Evolutionary conservation across 1,139 yeast genomes (phyloP).

Genomic region (Arxiozyma heterogenica): DNA sequence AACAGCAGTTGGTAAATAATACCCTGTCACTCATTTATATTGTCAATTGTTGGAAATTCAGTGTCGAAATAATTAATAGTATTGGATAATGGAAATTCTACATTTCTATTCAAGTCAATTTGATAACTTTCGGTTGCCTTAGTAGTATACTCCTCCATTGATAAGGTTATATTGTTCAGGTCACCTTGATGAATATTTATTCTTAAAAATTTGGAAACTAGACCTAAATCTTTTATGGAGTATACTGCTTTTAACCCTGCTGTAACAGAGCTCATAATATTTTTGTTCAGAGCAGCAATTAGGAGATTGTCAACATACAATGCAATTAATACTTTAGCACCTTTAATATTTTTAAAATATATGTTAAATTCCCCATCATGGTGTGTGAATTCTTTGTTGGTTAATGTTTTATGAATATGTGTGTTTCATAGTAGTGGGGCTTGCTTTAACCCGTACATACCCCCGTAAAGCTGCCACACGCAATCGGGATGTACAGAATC

Average conservation of each 20-base stretch:
- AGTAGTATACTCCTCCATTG: not conserved
- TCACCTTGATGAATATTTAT: not conserved
- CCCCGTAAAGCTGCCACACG: not conserved
- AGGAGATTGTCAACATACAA: slow-evolving; percentile 7
- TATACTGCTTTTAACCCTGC: not conserved
- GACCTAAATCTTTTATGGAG: not conserved
- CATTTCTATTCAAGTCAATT: not conserved
- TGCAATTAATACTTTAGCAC: slow-evolving; percentile 1
- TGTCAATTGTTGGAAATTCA: not conserved
- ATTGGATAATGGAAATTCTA: not conserved
- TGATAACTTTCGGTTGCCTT: not conserved
- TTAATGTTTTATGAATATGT: no score
- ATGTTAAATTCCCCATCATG: not conserved
- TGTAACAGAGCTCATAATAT: not conserved
- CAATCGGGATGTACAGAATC: not conserved
- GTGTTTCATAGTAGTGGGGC: not conserved
- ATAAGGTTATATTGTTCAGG: not conserved
- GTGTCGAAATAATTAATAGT: not conserved
- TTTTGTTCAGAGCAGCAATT: slow-evolving; percentile 4
- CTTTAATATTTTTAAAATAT: not conserved
- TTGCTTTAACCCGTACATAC: slow-evolving; percentile 6
- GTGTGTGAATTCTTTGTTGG: not conserved
- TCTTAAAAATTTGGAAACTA: not conserved
- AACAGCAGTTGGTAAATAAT: slow-evolving; percentile 5
- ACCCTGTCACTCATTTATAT: slow-evolving; percentile 2